Percentiles rank a stretch among this genome's conserved stretches.
Conservation (phyloP, 2,329 filamentous ascomycete species). For the Pseudogymnoascus sp. region DNA sequence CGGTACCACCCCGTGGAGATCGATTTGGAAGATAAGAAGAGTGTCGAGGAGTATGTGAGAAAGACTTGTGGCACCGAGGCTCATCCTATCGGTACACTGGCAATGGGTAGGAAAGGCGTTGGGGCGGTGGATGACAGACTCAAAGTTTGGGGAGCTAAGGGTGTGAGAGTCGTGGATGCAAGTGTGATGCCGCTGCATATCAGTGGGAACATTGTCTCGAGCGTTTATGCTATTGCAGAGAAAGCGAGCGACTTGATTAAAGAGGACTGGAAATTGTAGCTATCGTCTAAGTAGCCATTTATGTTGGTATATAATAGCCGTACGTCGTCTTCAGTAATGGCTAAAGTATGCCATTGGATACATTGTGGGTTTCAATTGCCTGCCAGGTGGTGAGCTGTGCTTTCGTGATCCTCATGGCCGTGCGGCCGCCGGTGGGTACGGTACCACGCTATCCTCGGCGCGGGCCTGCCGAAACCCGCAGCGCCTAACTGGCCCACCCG, state of each 20-base stretch:
- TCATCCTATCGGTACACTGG: constrained; percentile 75
- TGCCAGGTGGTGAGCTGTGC: too few relatives aligned
- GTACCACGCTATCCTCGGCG: background rate
- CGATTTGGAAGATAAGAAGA: constrained; percentile 9
- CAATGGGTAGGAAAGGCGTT: constrained; percentile 64
- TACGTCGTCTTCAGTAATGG: background rate
- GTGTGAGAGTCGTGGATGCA: constrained; percentile 70
- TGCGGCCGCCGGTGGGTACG: background rate
- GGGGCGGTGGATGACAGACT: constrained; percentile 75
- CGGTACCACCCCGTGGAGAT: constrained; percentile 9
- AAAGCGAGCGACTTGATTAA: constrained; percentile 67
- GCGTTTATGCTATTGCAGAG: constrained; percentile 75
- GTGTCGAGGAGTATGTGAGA: constrained; percentile 10
- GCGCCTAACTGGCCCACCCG: background rate
- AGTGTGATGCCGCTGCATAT: constrained; percentile 79
- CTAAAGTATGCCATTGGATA: too few relatives aligned
- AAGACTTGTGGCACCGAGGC: constrained; percentile 38
- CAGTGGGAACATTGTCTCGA: constrained; percentile 79
- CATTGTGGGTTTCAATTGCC: too few relatives aligned
- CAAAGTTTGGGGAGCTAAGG: constrained; percentile 60
- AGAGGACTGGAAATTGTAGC: constrained; percentile 12
- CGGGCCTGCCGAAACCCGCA: background rate
- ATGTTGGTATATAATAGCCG: background rate
- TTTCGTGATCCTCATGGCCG: background rate
- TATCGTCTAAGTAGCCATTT: too few relatives aligned